Base-by-base conservation (phyloP, 495 filamentous ascomycete genomes). In the Hyaloscypha finlandica region DNA sequence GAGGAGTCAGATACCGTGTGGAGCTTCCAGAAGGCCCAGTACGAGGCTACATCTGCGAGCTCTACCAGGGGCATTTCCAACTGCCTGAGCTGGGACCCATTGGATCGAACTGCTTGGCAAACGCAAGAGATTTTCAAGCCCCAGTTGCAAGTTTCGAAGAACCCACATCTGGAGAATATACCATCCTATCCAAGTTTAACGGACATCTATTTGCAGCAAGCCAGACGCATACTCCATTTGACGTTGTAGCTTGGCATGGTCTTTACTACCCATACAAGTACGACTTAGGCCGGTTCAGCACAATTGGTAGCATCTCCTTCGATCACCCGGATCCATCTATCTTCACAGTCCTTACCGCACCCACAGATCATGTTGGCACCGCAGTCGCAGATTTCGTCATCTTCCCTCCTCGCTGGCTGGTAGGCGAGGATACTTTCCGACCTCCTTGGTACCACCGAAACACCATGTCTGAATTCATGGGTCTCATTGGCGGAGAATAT, bases 61-160 rank as follows among this genome's bases (percentile, higher is more conserved):
- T 96, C 6, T 96, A 94, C 78, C 87, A 92, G 68, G 89, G 89
- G 29, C 92, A 95, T 78, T 97, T 91, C 76, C 75, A 85, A 60
- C 89, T 97, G 8, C 93, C 93, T 1, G 93, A 96, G 71, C 82
- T 97, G 4, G 93, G 93, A 3, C 93, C 93, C 42, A 96, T 97
- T 70, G 93, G 93, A 6, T 91, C 88, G 56, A 94, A 94, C 73
- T 84, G 93, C 52, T 87, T 97, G 4, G 93, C 93, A 68, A 97
- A 97, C 72, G 84, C 88, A 1, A 87, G 93, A 16, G 93, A 97
- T 74, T 97, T 97, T 79, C 92, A 96, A 77, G 87, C 87, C 3
- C 93, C 93, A 9, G 80, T 92, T 9, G 93, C 93, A 16, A 74
- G 79, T 57, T 97, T 94, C 73, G 86, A 87, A 42, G 89, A 93